phyloP scores from a whole-genome alignment of 73 alveolate species.

The Tetrahymena malaccensis region DNA sequence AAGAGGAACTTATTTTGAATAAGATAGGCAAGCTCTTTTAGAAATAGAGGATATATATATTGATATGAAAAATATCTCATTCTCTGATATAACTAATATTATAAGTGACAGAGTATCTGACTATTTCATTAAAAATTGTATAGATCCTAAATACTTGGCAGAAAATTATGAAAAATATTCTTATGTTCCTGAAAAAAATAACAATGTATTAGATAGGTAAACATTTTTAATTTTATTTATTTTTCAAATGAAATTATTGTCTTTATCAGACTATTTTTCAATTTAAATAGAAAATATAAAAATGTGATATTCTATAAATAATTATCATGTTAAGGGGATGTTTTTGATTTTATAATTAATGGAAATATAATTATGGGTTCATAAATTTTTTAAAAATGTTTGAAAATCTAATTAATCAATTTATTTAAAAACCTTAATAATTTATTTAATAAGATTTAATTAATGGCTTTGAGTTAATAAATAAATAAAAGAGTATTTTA shows the following conservation, averaged over 20 bases:
- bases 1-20: not conserved
- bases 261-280: not conserved
- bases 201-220: not conserved
- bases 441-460: no score
- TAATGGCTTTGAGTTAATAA: no score
- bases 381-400: no score
- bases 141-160: not conserved
- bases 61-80: not conserved
- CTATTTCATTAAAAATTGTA: not conserved
- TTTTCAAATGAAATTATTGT: no score
- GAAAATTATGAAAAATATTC: not conserved
- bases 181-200: not conserved
- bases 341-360: no score
- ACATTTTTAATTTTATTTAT: not conserved
- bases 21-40: not conserved
- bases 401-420: no score
- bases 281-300: not conserved
- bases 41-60: not conserved
- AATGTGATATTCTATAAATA: no score
- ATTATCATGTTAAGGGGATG: no score
- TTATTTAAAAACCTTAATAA: no score
- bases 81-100: not conserved
- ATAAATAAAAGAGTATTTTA: no score
- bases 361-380: no score
- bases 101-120: not conserved